These are phyloP conservation scores for Begonia loranthoides DNA, from an alignment of 306 rosid genomes.

Conservation along the genomic window DNA sequence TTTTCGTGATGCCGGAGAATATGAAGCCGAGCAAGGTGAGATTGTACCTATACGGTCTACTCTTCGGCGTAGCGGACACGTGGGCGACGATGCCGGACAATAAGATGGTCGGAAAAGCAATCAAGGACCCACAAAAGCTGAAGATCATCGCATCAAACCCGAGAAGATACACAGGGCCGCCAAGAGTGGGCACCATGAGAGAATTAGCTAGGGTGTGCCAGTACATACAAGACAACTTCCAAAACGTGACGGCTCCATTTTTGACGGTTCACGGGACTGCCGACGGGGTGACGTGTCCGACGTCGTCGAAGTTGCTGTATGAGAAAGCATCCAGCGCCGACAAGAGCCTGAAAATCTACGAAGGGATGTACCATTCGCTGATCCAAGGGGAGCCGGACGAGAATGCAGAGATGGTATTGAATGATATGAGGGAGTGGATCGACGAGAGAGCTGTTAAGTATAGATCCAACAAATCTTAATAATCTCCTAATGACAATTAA, in stretches of 20 bases:
- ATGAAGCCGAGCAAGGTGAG: constrained; percentile 69
- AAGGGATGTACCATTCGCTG: constrained; percentile 89
- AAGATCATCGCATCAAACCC: constrained; percentile 79
- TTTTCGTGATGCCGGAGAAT: constrained; percentile 81
- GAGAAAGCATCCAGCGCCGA: constrained; percentile 72
- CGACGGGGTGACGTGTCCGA: constrained; percentile 78
- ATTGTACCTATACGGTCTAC: constrained; percentile 51
- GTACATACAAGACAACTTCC: constrained; percentile 64
- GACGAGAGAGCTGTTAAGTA: constrained; percentile 48
- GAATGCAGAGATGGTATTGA: constrained; percentile 45
- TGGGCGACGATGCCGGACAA: constrained; percentile 96
- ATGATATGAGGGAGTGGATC: constrained; percentile 84
- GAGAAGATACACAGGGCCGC: constrained; percentile 71
- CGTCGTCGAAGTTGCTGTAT: constrained; percentile 56
- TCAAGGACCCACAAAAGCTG: constrained; percentile 65
- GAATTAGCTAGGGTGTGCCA: constrained; percentile 74
- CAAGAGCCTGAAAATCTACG: constrained; percentile 77
- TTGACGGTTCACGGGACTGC: constrained; percentile 70
- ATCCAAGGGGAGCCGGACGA: constrained; percentile 89
- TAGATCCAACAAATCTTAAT: constrained; percentile 14
- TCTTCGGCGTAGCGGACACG: constrained; percentile 82
- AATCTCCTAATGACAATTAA: too few species aligned
- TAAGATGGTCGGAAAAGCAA: constrained; percentile 86
- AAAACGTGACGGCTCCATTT: constrained; percentile 65
- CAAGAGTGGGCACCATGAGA: constrained; percentile 95